Evolutionary conservation across 441 rosid genomes (phyloP).

Genomic region (Gossypium davidsonii): DNA sequence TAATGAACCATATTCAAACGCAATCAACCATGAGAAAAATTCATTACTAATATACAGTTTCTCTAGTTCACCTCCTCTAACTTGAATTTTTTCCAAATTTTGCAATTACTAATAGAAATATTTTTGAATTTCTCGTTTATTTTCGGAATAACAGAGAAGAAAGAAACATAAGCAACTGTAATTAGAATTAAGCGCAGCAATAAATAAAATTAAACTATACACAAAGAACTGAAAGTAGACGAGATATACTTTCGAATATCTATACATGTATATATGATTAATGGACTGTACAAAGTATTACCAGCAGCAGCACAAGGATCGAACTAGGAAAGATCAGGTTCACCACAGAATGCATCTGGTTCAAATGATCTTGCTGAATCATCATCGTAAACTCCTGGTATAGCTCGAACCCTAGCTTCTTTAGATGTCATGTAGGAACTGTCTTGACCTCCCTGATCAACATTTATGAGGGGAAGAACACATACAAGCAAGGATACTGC

Average conservation of each 20-base stretch:
- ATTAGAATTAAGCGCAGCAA: neutral
- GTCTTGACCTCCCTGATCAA: conserved; percentile 37
- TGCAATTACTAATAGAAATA: neutral
- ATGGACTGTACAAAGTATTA: conserved; percentile 4
- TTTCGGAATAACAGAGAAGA: neutral
- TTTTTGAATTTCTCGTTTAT: neutral
- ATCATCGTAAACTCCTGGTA: conserved; percentile 75
- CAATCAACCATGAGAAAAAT: too few relatives aligned
- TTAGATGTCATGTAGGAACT: conserved; percentile 24
- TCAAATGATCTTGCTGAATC: conserved; percentile 83
- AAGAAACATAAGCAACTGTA: neutral
- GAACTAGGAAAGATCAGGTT: conserved; percentile 35
- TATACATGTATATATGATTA: neutral
- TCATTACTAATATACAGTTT: too few relatives aligned
- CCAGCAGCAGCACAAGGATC: neutral
- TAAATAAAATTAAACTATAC: neutral
- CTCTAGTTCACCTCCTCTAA: too few relatives aligned
- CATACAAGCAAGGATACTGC: conserved; percentile 50
- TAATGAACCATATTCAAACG: too few relatives aligned
- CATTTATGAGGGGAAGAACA: conserved; percentile 46
- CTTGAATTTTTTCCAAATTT: too few relatives aligned
- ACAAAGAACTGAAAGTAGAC: neutral
- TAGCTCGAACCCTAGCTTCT: conserved; percentile 32
- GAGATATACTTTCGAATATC: neutral
- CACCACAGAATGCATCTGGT: conserved; percentile 84